A percentile compares a stretch with the other conserved stretches of the same genome.
Evolutionary conservation across 306 rosid genomes (phyloP).

Genomic region (Clitoria ternatea): DNA sequence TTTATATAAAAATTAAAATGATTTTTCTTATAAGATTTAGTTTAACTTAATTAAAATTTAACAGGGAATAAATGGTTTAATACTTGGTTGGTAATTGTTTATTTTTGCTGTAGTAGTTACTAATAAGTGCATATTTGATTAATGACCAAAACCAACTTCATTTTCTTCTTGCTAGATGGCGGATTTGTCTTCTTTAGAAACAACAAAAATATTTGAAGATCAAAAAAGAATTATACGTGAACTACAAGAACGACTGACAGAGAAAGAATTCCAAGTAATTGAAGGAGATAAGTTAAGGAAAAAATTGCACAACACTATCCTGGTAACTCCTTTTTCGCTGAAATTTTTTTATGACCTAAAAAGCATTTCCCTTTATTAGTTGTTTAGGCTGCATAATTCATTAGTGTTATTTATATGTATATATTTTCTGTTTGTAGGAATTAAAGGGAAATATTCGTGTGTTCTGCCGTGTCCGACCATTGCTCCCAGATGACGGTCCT

Average conservation of each 20-base stretch:
- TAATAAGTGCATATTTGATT: background rate
- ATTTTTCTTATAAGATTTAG: background rate
- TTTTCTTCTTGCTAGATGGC: conserved; percentile 44
- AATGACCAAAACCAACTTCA: background rate
- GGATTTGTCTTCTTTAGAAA: conserved; percentile 60
- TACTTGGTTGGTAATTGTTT: background rate
- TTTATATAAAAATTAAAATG: background rate
- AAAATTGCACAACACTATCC: conserved; percentile 83
- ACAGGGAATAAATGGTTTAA: background rate
- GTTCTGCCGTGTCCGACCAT: conserved; percentile 91
- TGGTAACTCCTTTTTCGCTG: conserved; percentile 43
- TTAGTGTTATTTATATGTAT: background rate
- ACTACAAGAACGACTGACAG: conserved; percentile 54
- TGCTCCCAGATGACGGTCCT: conserved; percentile 69
- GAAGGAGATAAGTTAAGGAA: conserved; percentile 85
- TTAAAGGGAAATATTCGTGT: conserved; percentile 94
- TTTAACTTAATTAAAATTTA: background rate
- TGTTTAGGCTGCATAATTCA: background rate
- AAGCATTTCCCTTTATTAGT: background rate
- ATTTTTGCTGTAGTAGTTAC: background rate
- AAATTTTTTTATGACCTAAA: background rate
- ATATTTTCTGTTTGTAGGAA: conserved; percentile 54
- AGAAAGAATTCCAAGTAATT: conserved; percentile 56
- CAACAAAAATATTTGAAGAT: conserved; percentile 55
- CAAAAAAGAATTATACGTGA: conserved; percentile 45